Evolutionary conservation across 2,329 filamentous ascomycete species (phyloP).

Genomic region (Apiospora pterosperma): DNA sequence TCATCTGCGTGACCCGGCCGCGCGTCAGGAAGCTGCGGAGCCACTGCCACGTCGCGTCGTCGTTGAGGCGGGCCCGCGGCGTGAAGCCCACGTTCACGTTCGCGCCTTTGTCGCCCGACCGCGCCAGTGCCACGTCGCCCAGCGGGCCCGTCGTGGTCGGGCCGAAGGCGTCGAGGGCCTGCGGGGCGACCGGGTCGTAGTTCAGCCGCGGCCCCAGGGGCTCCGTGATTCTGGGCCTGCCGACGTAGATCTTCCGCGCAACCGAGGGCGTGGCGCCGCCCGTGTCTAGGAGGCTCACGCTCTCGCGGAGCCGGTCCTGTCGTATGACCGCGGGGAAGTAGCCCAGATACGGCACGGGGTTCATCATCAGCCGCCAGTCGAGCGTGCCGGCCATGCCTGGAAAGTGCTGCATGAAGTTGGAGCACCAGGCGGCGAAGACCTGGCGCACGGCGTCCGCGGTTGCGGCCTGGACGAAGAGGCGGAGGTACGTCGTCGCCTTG

Average conservation of each 20-base stretch:
- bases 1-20: conserved; percentile 30
- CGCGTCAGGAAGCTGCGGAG: conserved; percentile 32
- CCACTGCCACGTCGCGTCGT: conserved; percentile 36
- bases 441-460: conserved; percentile 21
- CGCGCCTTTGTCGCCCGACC: conserved; percentile 22
- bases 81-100: conserved; percentile 30
- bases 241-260: conserved; percentile 12
- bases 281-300: conserved; percentile 12
- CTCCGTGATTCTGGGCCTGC: conserved; percentile 22
- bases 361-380: conserved; percentile 34
- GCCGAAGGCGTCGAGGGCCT: conserved; percentile 28
- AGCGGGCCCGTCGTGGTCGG: conserved; percentile 36
- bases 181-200: conserved; percentile 16
- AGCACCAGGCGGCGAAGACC: conserved; percentile 27
- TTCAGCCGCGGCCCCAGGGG: conserved; percentile 19
- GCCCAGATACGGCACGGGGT: conserved; percentile 35
- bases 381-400: conserved; percentile 39
- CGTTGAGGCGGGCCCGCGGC: conserved; percentile 35
- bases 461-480: conserved; percentile 38
- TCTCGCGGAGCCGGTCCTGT: conserved; percentile 20
- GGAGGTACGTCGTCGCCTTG: conserved; percentile 40
- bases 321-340: conserved; percentile 36
- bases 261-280: neutral
- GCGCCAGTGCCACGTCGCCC: conserved; percentile 18
- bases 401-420: conserved; percentile 41